These are phyloP conservation scores for Biscutella auriculata DNA, from an alignment of 441 rosid genomes.

Conservation along the genomic window DNA sequence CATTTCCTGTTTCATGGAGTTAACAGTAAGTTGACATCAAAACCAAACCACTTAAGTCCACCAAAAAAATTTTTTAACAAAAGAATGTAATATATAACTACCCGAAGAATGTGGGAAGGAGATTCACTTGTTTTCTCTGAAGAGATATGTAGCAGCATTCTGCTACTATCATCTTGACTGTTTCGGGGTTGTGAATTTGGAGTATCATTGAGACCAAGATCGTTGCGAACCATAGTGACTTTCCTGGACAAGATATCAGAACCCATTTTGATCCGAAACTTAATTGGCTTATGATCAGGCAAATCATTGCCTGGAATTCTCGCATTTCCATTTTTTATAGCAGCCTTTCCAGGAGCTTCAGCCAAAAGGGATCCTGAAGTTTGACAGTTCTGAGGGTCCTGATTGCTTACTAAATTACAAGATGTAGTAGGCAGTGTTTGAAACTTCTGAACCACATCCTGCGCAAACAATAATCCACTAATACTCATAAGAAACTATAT, in stretches of 20 bases:
- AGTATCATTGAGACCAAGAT: constrained; percentile 16
- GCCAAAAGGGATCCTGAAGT: constrained; percentile 7
- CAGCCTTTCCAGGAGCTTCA: constrained; percentile 20
- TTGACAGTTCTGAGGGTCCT: constrained; percentile 5
- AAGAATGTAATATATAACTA: constrained; percentile 17
- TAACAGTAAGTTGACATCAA: constrained; percentile 10
- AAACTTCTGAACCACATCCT: constrained; percentile 18
- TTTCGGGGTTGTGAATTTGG: constrained; percentile 2
- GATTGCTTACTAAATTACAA: constrained; percentile 3
- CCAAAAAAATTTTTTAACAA: constrained; percentile 5
- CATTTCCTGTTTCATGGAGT: constrained; percentile 62
- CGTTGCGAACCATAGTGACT: constrained; percentile 12
- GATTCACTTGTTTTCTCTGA: constrained; percentile 26
- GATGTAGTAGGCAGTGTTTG: constrained; percentile 9
- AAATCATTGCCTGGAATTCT: constrained; percentile 1
- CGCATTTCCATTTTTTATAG: constrained; percentile 27
- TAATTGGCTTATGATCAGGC: constrained; percentile 5
- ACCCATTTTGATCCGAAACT: constrained; percentile 22
- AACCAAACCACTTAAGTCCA: background rate
- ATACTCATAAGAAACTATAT: background rate
- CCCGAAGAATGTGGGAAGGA: constrained; percentile 49
- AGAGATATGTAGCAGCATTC: constrained; percentile 14
- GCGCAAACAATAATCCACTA: background rate
- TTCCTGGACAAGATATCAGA: constrained; percentile 18
- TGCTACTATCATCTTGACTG: constrained; percentile 5